Conservation (phyloP, 805 yeast species). For the Barnettozyma pratensis region DNA sequence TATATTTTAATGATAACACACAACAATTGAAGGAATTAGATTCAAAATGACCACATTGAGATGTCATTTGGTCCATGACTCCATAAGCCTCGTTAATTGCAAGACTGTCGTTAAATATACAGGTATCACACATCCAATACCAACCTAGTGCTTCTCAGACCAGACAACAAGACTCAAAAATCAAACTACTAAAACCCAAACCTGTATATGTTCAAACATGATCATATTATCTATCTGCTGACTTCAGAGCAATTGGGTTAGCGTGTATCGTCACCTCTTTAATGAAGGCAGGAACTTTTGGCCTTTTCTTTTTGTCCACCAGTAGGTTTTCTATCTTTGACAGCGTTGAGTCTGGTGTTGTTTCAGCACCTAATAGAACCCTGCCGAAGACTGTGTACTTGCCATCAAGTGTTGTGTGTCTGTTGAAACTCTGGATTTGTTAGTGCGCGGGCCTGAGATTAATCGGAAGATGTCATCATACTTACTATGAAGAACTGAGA, state of each 20-base stretch:
- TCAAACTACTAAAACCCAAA: too few species aligned
- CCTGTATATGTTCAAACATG: too few species aligned
- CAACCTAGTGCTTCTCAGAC: too few species aligned
- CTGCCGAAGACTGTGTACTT: slow-evolving; percentile 74
- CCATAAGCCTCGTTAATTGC: too few species aligned
- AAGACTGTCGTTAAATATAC: too few species aligned
- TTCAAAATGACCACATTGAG: too few species aligned
- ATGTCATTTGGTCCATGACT: too few species aligned
- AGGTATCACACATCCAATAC: too few species aligned
- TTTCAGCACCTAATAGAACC: slow-evolving; percentile 48
- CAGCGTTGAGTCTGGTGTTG: slow-evolving; percentile 24
- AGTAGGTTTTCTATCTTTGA: slow-evolving; percentile 21
- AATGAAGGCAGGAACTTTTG: slow-evolving; percentile 27
- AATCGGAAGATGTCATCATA: neutral
- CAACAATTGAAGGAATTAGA: too few species aligned
- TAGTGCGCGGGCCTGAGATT: slow-evolving; percentile 1
- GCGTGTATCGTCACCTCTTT: slow-evolving; percentile 35
- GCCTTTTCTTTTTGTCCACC: slow-evolving; percentile 34
- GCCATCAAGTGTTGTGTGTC: slow-evolving; percentile 76
- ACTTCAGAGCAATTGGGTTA: slow-evolving; percentile 34
- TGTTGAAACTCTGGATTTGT: slow-evolving; percentile 56
- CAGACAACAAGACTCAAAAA: too few species aligned
- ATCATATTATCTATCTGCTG: neutral
- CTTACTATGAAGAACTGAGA: slow-evolving; percentile 59
- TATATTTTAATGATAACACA: too few species aligned